phyloP scores from a whole-genome alignment of 768 basidiomycete species.

The Boletus tylopilopsis region DNA sequence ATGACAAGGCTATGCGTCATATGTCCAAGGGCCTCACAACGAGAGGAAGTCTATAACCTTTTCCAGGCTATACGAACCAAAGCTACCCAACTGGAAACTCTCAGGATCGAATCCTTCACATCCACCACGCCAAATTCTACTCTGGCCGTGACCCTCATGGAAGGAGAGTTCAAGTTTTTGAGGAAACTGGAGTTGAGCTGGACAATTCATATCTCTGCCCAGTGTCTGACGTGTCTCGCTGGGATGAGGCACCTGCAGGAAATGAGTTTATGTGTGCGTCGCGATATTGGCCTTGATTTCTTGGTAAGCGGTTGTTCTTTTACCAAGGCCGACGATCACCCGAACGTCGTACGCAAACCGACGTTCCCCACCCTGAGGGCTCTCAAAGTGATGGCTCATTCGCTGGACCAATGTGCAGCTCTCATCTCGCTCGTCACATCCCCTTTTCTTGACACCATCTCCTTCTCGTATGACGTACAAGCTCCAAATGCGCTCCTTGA shows the following conservation, averaged over 20 bases:
- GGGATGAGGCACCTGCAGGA: constrained; percentile 24
- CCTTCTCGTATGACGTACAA: constrained; percentile 27
- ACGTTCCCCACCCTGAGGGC: constrained; percentile 22
- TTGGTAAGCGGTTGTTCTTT: constrained; percentile 8
- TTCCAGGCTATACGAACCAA: constrained; percentile 23
- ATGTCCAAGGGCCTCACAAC: constrained; percentile 21
- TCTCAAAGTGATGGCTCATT: constrained; percentile 22
- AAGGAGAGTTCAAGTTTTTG: constrained; percentile 18
- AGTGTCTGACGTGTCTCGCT: constrained; percentile 20
- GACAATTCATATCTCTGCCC: constrained; percentile 21
- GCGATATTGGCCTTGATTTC: constrained; percentile 15
- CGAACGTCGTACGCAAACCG: not conserved
- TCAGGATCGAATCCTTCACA: constrained; percentile 23
- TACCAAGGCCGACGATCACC: not conserved
- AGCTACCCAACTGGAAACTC: constrained; percentile 15
- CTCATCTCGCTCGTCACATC: constrained; percentile 24
- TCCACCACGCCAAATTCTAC: constrained; percentile 7
- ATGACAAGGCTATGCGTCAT: constrained; percentile 22
- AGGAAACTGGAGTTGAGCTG: constrained; percentile 24
- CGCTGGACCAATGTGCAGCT: constrained; percentile 28
- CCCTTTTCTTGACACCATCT: constrained; percentile 19
- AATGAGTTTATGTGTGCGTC: constrained; percentile 17
- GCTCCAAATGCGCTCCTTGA: constrained; percentile 18
- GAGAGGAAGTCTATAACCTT: constrained; percentile 18
- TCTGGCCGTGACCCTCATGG: constrained; percentile 14